Evolutionary conservation across 768 basidiomycete genomes (phyloP).

Genomic region (Psilocybe subaeruginosa): DNA sequence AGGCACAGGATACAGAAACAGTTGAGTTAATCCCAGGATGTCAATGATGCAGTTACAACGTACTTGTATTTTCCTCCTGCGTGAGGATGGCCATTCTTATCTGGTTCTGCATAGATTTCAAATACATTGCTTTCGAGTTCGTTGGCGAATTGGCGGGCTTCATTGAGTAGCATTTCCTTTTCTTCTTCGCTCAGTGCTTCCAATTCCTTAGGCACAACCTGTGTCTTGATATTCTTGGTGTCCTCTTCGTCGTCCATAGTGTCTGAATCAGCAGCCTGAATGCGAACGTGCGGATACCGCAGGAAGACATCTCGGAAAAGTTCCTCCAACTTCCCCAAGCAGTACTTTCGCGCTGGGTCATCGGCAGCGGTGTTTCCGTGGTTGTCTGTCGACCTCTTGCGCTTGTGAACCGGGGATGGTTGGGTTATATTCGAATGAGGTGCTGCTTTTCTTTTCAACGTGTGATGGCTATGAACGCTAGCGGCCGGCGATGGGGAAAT

Average conservation of each 20-base stretch:
- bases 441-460: conserved; percentile 60
- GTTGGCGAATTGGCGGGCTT: conserved; percentile 64
- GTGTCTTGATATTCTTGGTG: conserved; percentile 2
- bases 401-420: conserved; percentile 25
- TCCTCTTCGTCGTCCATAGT: conserved; percentile 4
- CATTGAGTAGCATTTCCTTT: conserved; percentile 53
- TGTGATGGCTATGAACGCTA: conserved; percentile 23
- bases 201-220: conserved; percentile 42
- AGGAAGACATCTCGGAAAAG: conserved; percentile 72
- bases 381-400: conserved; percentile 21
- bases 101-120: conserved; percentile 76
- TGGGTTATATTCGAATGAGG: conserved; percentile 31
- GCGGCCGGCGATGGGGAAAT: conserved; percentile 32
- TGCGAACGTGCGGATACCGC: conserved; percentile 62
- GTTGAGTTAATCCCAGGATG: conserved; percentile 6
- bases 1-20: conserved; percentile 9
- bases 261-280: conserved; percentile 15
- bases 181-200: conserved; percentile 66
- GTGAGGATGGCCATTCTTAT: conserved; percentile 64
- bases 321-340: conserved; percentile 74
- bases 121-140: conserved; percentile 80
- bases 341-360: conserved; percentile 82
- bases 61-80: conserved; percentile 86
- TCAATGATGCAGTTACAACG: conserved; percentile 16
- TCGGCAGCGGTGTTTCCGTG: conserved; percentile 41